Percentiles rank a stretch among this genome's conserved stretches.
Evolutionary conservation across 1,139 yeast genomes (phyloP).

Genomic region (Hansenula lynferdii): DNA sequence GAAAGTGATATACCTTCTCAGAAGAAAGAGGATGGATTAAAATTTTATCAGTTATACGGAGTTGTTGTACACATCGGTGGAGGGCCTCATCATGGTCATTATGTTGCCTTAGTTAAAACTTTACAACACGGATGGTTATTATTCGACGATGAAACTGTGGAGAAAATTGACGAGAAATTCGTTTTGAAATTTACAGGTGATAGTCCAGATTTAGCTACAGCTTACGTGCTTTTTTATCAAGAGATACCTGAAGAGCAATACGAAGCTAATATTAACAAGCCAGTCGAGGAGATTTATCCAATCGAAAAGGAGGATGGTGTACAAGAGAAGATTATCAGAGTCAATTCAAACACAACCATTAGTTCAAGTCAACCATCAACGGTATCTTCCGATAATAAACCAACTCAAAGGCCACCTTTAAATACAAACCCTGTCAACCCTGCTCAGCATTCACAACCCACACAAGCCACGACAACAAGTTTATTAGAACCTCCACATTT

Average conservation of each 20-base stretch:
- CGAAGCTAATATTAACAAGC: neutral
- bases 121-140: conserved; percentile 81
- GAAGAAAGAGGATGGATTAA: conserved; percentile 27
- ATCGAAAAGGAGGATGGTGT: neutral
- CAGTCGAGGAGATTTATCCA: neutral
- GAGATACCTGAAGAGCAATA: conserved; percentile 30
- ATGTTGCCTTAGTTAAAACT: conserved; percentile 81
- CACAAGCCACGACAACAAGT: too few relatives aligned
- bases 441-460: too few relatives aligned
- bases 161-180: conserved; percentile 75
- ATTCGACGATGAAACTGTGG: conserved; percentile 95
- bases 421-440: too few relatives aligned
- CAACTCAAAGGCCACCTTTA: neutral
- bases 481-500: neutral
- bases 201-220: conserved; percentile 84
- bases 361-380: conserved; percentile 2
- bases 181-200: conserved; percentile 89
- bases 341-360: conserved; percentile 1
- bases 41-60: conserved; percentile 75
- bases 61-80: conserved; percentile 95
- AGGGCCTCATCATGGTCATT: conserved; percentile 97
- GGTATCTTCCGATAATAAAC: neutral
- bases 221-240: conserved; percentile 80
- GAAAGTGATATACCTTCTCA: conserved; percentile 63
- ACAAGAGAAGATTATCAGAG: conserved; percentile 1